Conservation (phyloP, 1,284 basidiomycete genomes). For the Earliella scabrosa region DNA sequence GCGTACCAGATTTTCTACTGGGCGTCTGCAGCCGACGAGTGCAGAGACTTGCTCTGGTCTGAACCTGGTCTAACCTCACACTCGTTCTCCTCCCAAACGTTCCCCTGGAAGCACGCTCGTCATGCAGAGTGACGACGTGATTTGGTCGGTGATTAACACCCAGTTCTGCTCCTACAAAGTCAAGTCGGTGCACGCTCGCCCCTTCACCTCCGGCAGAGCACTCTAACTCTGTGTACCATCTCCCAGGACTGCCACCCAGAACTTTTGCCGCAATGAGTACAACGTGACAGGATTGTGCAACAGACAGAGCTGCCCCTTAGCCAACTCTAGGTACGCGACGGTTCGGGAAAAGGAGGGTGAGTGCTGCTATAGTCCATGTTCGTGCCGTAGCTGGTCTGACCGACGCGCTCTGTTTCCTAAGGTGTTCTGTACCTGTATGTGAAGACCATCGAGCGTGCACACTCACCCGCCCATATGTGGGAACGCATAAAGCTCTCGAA, state of each 20-base stretch:
- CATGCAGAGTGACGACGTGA: slow-evolving; percentile 94
- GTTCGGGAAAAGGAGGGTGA: slow-evolving; percentile 93
- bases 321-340: slow-evolving; percentile 97
- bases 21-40: neutral
- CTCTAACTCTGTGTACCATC: neutral
- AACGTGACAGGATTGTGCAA: slow-evolving; percentile 99
- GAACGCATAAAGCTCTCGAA: slow-evolving; percentile 93
- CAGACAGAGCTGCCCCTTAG: slow-evolving; percentile 94
- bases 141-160: slow-evolving; percentile 92
- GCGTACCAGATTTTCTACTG: slow-evolving; percentile 26
- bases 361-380: too few relatives aligned
- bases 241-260: slow-evolving; percentile 87
- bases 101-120: neutral
- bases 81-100: neutral
- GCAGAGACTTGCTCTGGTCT: neutral
- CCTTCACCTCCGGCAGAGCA: neutral
- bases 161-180: slow-evolving; percentile 98
- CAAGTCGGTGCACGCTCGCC: slow-evolving; percentile 66
- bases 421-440: slow-evolving; percentile 95
- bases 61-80: neutral
- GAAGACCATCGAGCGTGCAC: slow-evolving; percentile 97
- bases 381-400: neutral
- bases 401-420: slow-evolving; percentile 32
- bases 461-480: slow-evolving; percentile 97
- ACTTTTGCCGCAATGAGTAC: slow-evolving; percentile 99